Evolutionary conservation across 169 alveolate genomes (phyloP), one percentile per base, ranked within the genome.

Genomic region (Babesia ovis): DNA sequence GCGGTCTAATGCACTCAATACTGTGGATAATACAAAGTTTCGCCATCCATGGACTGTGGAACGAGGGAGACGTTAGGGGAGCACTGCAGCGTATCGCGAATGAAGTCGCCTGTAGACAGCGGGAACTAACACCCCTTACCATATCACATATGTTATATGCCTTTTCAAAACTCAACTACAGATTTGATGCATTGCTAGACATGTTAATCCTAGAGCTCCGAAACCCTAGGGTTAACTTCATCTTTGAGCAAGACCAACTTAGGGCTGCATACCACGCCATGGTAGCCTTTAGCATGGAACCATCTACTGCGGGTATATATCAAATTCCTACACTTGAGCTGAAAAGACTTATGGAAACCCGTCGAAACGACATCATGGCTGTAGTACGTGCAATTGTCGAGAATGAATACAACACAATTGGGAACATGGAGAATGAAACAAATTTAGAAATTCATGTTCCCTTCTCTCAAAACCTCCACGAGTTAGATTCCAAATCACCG

Each of bases 21-120:
- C 58, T 77, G 2, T 77, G 86, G 86, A 64, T 77, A 8, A 77
- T 68, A 27, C 74, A 77, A 46, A 61, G 77, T 31, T 77, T 41
- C 68, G 86, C 86, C 37, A 35, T 25, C 46, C 71, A 61, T 35
- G 53, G 66, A n/a, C 25, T 43, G 48, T 45, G 55, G 71, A 77
- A 77, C 56, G 81, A 59, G 9, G 32, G 56, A 18, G 81, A 64
- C 35, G 61, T 77, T 1, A 61, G 51, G 46, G 59, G 75, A n/a
- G 73, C 76, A 32, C 46, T 77, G 51, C 62, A 71, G 31, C 58
- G 75, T 4, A 27, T 77, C 23, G 71, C 86, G 39, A 77, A 68
- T 51, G 86, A 77, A 31, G 68, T 77, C 4, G 79, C 62, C 1
- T 39, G 53, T 46, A 1, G 75, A 37, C 42, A 31, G 22, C 69